A percentile compares a stretch with the other conserved stretches of the same genome.
These are phyloP conservation scores for Orbilia ellipsospora DNA, from an alignment of 2,329 filamentous ascomycete species.

Conservation along the genomic window DNA sequence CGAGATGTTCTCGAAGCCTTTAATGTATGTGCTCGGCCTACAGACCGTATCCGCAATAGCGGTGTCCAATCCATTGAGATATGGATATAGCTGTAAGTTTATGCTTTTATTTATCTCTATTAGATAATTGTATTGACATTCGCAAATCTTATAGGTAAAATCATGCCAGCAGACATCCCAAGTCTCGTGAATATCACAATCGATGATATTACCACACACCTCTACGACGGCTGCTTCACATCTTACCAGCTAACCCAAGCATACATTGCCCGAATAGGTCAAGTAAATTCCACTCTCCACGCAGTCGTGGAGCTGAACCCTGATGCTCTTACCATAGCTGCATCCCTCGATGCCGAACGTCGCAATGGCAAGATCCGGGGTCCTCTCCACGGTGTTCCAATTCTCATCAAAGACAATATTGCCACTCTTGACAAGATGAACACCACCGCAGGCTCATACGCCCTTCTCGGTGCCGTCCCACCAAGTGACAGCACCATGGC, in stretches of 20 bases:
- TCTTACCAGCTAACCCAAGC: slow-evolving; percentile 53
- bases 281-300: slow-evolving; percentile 61
- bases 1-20: too few species aligned
- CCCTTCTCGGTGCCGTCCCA: slow-evolving; percentile 70
- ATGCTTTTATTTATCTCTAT: too few species aligned
- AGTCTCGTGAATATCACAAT: slow-evolving; percentile 33
- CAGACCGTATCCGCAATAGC: too few species aligned
- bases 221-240: slow-evolving; percentile 39
- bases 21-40: too few species aligned
- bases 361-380: slow-evolving; percentile 55
- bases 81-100: too few species aligned
- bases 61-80: too few species aligned
- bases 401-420: slow-evolving; percentile 76
- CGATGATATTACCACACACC: slow-evolving; percentile 31
- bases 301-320: slow-evolving; percentile 62
- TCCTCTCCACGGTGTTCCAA: slow-evolving; percentile 73
- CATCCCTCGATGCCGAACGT: slow-evolving; percentile 61
- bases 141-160: background rate
- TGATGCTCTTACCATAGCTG: slow-evolving; percentile 63
- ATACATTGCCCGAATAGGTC: slow-evolving; percentile 61
- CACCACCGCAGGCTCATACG: slow-evolving; percentile 73
- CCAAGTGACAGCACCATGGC: slow-evolving; percentile 70
- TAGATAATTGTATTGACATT: background rate
- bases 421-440: slow-evolving; percentile 73
- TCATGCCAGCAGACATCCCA: slow-evolving; percentile 11